Conservation (phyloP, 1,139 yeast species). For the Pneumocystis canis region DNA sequence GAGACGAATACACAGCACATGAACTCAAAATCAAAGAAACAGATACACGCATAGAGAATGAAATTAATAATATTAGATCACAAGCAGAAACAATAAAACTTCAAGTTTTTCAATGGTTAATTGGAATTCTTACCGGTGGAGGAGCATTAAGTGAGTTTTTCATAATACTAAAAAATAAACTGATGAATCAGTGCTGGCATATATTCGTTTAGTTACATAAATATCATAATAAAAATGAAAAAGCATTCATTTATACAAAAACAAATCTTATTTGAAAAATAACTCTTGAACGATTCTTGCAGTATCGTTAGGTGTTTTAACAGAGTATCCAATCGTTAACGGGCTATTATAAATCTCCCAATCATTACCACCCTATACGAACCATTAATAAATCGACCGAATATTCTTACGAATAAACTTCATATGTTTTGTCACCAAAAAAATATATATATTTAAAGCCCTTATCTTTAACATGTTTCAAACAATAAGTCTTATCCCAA, state of each 20-base stretch:
- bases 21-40: conserved; percentile 90
- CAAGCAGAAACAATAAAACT: conserved; percentile 57
- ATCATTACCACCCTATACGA: conserved; percentile 75
- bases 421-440: conserved; percentile 94
- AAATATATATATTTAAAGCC: conserved; percentile 81
- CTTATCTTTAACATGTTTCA: conserved; percentile 78
- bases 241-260: neutral
- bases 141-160: neutral
- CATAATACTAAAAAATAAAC: conserved; percentile 26
- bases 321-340: conserved; percentile 93
- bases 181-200: conserved; percentile 81
- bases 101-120: conserved; percentile 94
- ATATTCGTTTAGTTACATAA: conserved; percentile 64
- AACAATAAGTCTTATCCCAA: conserved; percentile 98
- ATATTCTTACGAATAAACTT: conserved; percentile 18
- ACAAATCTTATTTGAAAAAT: conserved; percentile 27
- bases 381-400: neutral
- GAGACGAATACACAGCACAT: conserved; percentile 85
- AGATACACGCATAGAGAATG: conserved; percentile 88
- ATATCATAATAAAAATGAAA: neutral
- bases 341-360: conserved; percentile 84
- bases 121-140: conserved; percentile 89
- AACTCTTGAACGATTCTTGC: conserved; percentile 67
- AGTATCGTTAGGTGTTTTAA: conserved; percentile 77
- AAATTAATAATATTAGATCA: conserved; percentile 83